Base-by-base conservation (phyloP, 495 filamentous ascomycete species). In the Bombardia bombarda region DNA sequence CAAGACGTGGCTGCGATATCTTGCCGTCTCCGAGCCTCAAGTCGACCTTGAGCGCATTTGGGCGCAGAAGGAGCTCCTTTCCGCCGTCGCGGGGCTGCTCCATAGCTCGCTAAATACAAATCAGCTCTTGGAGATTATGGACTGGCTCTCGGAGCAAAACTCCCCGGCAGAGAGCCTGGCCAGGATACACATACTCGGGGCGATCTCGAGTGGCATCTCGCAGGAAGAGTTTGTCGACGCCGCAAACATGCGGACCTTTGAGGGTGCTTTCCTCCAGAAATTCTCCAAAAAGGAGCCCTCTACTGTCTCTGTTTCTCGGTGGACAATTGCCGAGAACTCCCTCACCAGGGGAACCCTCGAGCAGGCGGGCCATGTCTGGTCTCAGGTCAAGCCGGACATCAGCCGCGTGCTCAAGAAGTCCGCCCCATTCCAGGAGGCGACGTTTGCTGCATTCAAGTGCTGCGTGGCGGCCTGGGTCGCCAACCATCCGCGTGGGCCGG, bases 1-100 rank as follows among this genome's bases (percentile, higher is more conserved):
- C 50, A 65, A 71, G 23, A 55, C 74, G 12, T 92, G 86, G 86
- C 66, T 76, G 32, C 59, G 67, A 8, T 77, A 83, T 50, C 70
- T 90, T 7, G 51, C 63, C 19, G 49, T 62, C 18, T 52, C 67
- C n/a, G 68, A 77, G 43, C 53, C 60, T 40, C 46, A 61, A 40
- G 44, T 45, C 35, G 22, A 26, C 16, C 24, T 73, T 66, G 49
- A 66, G 63, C 32, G 65, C 64, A 22, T 68, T 12, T 87, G 83
- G 84, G 74, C 82, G 49, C 75, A 82, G 47, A 67, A 76, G 43
- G 69, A 71, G 38, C 55, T 87, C n/a, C 69, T 70, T 25, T 32
- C 53, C 34, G 48, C 62, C 30, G 57, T 79, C 17, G 56, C 64
- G 24, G 52, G 51, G 6, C 47, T 68, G 7, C 23, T 78, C 2